Evolutionary conservation across 495 filamentous ascomycete genomes (phyloP), one percentile per base, ranked within the genome.

Genomic region (Articulospora tetracladia): DNA sequence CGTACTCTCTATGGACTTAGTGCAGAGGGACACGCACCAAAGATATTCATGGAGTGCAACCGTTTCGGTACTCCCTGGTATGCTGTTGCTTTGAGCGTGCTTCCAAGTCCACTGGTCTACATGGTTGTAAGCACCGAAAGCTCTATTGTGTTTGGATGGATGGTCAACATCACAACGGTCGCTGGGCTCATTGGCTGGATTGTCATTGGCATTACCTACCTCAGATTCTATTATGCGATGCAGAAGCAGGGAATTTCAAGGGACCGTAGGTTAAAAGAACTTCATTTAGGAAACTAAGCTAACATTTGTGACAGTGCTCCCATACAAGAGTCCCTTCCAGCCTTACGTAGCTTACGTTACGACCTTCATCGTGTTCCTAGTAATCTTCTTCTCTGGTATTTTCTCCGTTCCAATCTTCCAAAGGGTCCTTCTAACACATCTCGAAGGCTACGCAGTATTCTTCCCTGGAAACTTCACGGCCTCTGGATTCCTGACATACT

Each of bases 1-100:
- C 79, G 85, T 26, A 85, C 84, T 2, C 68, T 87, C 27, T 86
- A 86, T 63, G 83, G 83, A 82, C 82, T n/a, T 69, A 86, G 47
- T 80, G 81, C 7, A 61, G 85, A 39, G 82, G 82, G 71, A 53
- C 85, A 73, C 70, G 83, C 68, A 25, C 85, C 84, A 0, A 79
- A 75, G 26, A 56, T 83, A 23, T 83, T 84, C 58, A 68, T 85
- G 13, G 65, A 74, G 1, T 86, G 81, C 0, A 84, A 78, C 23
- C 76, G 73, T 13, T 82, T 81, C 73, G 86, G 86, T 24, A 79
- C 81, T 3, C 83, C 83, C 0, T 85, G 82, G 52, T 73, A 79
- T 66, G 83, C 80, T 59, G 79, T 82, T 0, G 49, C 76, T 4
- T 58, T 81, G 25, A 79, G 61, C 77, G 12, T 69, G 74, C 13